A percentile compares a stretch with the other conserved stretches of the same genome.
Evolutionary conservation across 208 protist genomes (phyloP).

Genomic region (Lotmaria passim): DNA sequence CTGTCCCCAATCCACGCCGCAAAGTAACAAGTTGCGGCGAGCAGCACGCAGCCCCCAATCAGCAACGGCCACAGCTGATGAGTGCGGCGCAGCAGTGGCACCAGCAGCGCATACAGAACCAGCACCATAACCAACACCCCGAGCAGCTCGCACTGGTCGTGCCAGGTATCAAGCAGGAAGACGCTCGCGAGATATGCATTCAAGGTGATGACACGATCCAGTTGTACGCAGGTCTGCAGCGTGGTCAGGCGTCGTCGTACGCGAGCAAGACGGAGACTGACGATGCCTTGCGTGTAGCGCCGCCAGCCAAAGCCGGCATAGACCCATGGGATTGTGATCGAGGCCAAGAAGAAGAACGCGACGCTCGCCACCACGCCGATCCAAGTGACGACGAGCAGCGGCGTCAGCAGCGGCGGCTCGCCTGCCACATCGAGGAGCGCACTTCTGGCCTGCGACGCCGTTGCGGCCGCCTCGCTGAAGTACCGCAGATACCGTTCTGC

Average conservation of each 20-base stretch:
- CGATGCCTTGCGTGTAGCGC: constrained; percentile 65
- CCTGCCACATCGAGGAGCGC: no score
- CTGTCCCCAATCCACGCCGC: constrained; percentile 10
- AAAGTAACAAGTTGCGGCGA: constrained; percentile 22
- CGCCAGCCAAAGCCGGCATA: constrained; percentile 59
- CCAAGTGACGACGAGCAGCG: constrained; percentile 8
- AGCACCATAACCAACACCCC: constrained; percentile 26
- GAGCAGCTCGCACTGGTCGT: constrained; percentile 29
- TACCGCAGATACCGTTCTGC: constrained; percentile 27
- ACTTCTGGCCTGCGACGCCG: no score
- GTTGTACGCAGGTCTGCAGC: constrained; percentile 59
- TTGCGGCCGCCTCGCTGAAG: neutral
- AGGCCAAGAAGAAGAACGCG: constrained; percentile 29
- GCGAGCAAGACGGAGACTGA: constrained; percentile 26
- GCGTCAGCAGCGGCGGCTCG: neutral
- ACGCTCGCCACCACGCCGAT: constrained; percentile 18
- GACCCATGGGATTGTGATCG: constrained; percentile 30
- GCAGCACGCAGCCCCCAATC: constrained; percentile 23
- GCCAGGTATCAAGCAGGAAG: constrained; percentile 42
- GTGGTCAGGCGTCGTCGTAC: constrained; percentile 40
- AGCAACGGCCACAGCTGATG: constrained; percentile 43
- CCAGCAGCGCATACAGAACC: constrained; percentile 36
- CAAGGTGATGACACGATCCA: constrained; percentile 51
- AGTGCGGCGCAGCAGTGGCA: constrained; percentile 33
- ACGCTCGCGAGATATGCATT: constrained; percentile 45